Conservation (phyloP, 805 yeast species). For the Schwanniomyces sp. region DNA sequence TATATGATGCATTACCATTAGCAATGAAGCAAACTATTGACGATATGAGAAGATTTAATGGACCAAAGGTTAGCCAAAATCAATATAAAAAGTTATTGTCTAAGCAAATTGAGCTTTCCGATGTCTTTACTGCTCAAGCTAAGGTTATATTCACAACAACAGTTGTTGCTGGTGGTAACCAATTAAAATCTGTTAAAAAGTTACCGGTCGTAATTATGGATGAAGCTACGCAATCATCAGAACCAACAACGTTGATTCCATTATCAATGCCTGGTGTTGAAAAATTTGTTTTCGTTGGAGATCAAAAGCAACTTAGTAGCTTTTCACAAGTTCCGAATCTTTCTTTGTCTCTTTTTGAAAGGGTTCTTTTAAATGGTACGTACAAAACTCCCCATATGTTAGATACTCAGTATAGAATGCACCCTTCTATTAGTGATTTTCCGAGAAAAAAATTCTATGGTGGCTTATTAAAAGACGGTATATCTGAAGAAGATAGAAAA, state of each 20-base stretch:
- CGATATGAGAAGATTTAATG: constrained; percentile 37
- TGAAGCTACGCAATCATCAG: constrained; percentile 77
- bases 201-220: constrained; percentile 74
- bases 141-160: constrained; percentile 72
- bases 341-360: constrained; percentile 66
- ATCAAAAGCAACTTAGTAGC: constrained; percentile 71
- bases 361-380: constrained; percentile 62
- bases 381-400: constrained; percentile 64
- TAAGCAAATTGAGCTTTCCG: constrained; percentile 44
- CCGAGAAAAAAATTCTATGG: constrained; percentile 54
- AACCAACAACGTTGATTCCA: constrained; percentile 70
- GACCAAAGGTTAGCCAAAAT: constrained; percentile 44
- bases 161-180: constrained; percentile 69
- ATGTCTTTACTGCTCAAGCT: constrained; percentile 58
- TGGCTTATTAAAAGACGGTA: constrained; percentile 56
- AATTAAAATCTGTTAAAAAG: constrained; percentile 52
- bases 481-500: constrained; percentile 49
- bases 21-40: constrained; percentile 41
- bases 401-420: constrained; percentile 70
- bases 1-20: constrained; percentile 49
- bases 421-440: constrained; percentile 60
- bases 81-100: constrained; percentile 52
- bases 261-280: constrained; percentile 66
- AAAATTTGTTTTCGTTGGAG: constrained; percentile 72
- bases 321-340: constrained; percentile 68